Evolutionary conservation across 2,329 filamentous ascomycete species (phyloP), one percentile per base, ranked within the genome.

Genomic region (Aureobasidium sp.): DNA sequence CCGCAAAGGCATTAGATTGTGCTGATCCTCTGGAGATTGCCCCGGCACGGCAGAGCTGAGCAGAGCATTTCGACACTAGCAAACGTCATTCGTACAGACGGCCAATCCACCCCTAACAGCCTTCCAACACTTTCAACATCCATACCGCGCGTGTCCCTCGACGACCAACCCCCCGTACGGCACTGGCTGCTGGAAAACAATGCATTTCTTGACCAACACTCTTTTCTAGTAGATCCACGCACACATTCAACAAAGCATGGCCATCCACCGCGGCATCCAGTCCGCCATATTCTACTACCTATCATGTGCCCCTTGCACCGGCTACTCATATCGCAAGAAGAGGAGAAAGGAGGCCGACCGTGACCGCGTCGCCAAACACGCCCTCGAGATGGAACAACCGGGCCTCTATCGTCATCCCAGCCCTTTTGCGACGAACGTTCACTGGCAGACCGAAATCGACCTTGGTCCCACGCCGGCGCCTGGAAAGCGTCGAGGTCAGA

Each of bases 361-460:
- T 68, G 85, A 88, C 64, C 81, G 86, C 62, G 79, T 83, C 67
- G 83, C 88, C 67, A 87, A 88, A 72, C 81, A 82, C 49, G 83
- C 79, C 63, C 74, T 86, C 62, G 83, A 88, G 67, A 82, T 81
- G 60, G 84, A 91, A 66, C 84, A 91, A 71, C 89, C 90, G 0
- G 84, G 83, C 44, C 74, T 85, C 12, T 94, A 96, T 73, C 81
- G 85, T 56, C 91, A 97, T 69, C 70, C 91, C 88, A 1, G 84
- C 85, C 48, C 89, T 91, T 94, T 91, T 68, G 87, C 86, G 69
- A 96, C 91, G 31, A 97, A 97, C 69, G 87, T 88, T 14, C 90
- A 90, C 75, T 97, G 92, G 92, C 79, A 82, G 35, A 89, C 94
- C 70, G 92, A 97, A 74, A 95, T 97, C 66, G 81, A 80, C 65